Percentiles rank a stretch among this genome's conserved stretches.
These are phyloP conservation scores for Dorcoceras hygrometricum DNA, from an alignment of 257 asterid species.

Conservation along the genomic window DNA sequence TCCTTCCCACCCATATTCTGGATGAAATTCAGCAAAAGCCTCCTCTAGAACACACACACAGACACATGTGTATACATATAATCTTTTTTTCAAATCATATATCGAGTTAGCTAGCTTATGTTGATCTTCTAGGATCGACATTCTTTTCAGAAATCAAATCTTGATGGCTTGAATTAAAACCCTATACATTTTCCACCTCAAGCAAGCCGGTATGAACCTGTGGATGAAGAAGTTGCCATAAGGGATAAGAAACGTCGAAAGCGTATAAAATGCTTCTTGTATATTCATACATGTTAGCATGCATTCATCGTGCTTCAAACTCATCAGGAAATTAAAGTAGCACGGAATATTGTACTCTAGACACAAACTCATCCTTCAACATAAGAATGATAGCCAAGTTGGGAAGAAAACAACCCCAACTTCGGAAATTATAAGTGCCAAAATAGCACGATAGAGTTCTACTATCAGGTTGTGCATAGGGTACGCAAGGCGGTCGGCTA, in stretches of 20 bases:
- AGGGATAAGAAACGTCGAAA: slow-evolving; percentile 23
- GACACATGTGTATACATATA: too few relatives aligned
- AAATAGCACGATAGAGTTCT: slow-evolving; percentile 23
- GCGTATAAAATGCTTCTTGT: slow-evolving; percentile 18
- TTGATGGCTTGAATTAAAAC: background rate
- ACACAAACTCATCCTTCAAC: slow-evolving; percentile 18
- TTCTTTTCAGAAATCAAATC: background rate
- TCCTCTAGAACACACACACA: slow-evolving; percentile 3
- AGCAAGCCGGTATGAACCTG: slow-evolving; percentile 23
- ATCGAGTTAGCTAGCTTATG: too few relatives aligned
- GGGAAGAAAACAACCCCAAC: slow-evolving; percentile 17
- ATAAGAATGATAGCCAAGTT: slow-evolving; percentile 18
- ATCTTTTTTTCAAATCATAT: too few relatives aligned
- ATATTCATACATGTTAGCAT: background rate
- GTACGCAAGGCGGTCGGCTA: slow-evolving; percentile 23
- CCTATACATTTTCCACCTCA: slow-evolving; percentile 19
- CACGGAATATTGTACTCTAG: too few relatives aligned
- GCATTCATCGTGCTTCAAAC: slow-evolving; percentile 22
- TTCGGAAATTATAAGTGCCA: slow-evolving; percentile 20
- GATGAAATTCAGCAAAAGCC: slow-evolving; percentile 12
- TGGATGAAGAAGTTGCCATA: slow-evolving; percentile 26
- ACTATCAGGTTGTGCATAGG: background rate
- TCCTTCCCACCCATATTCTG: background rate
- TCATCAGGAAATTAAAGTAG: slow-evolving; percentile 17
- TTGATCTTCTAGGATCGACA: background rate